Evolutionary conservation across 768 basidiomycete species (phyloP), one percentile per base, ranked within the genome.

Genomic region (Calocybe cyanea): DNA sequence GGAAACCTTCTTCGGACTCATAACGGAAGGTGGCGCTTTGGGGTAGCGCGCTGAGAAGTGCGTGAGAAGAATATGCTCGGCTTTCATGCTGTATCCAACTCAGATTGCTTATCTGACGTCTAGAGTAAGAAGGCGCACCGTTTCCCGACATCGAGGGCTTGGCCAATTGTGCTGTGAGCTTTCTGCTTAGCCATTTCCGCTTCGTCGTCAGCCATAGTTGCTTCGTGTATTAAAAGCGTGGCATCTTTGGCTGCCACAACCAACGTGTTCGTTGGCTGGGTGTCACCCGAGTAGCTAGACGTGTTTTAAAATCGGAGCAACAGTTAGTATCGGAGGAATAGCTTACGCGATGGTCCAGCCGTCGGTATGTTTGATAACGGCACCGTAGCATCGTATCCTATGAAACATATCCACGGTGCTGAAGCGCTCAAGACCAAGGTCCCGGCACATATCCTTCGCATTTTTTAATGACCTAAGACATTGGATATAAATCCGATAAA

Each of bases 41-140:
- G 94, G 92, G 63, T 95, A 94, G 21, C 93, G 83, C 32, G 89
- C 89, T 8, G 93, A 96, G 67, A 97, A 97, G 62, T 97, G 94
- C 0, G 92, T 98, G 17, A 98, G 76, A n/a, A 97, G 77, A 33
- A 91, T 74, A 51, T 91, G 83, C 43, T 81, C 68, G 1, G 92
- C 92, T 8, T 77, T 72, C 93, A 95, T 95, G 49, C 92, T 94
- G 40, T 14, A 34, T 28, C 11, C 11, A 11, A 6, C 11, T 28
- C 25, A 28, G 25, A 6, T 5, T 28, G 11, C 11, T 6, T 28
- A 11, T 28, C 6, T 28, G 25, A 11, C 7, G 3, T 6, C 17
- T 38, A 17, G 17, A 31, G 58, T 80, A 38, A 2, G 11, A 15
- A n/a, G 13, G 25, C 36, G 23, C 51, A 89, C 92, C 72, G 71